Evolutionary conservation across 768 basidiomycete species (phyloP).

Genomic region (Collybia nuda): DNA sequence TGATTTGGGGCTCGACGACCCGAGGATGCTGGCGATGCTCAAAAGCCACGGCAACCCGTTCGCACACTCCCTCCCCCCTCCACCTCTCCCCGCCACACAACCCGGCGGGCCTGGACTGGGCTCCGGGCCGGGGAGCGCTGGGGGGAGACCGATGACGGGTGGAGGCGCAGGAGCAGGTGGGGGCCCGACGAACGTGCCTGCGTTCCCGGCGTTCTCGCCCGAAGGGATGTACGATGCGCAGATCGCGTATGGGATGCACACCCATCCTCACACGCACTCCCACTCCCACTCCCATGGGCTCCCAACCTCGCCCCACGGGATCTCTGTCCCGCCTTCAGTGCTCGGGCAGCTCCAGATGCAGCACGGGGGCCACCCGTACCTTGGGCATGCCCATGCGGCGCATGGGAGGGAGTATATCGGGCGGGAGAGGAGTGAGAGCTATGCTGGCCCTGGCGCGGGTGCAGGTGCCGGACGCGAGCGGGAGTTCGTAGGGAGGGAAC

Average conservation of each 20-base stretch:
- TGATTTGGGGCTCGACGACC: constrained; percentile 27
- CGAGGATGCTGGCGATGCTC: constrained; percentile 19
- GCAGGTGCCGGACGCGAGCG: too few species aligned
- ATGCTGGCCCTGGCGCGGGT: too few species aligned
- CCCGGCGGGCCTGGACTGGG: too few species aligned
- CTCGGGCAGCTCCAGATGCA: constrained; percentile 8
- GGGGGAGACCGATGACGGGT: constrained; percentile 14
- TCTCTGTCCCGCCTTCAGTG: constrained; percentile 2
- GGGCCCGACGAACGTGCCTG: constrained; percentile 21
- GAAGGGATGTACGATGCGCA: too few species aligned
- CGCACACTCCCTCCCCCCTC: constrained; percentile 10
- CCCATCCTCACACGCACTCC: too few species aligned
- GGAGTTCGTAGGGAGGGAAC: too few species aligned
- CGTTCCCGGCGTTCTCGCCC: constrained; percentile 15
- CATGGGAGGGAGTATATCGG: background rate
- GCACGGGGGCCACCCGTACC: constrained; percentile 2
- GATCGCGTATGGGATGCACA: too few species aligned
- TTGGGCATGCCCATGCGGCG: constrained; percentile 6
- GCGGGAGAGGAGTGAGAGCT: constrained; percentile 2
- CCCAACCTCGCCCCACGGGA: constrained; percentile 15
- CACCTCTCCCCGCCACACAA: too few species aligned
- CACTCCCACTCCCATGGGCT: constrained; percentile 14
- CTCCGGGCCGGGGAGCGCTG: constrained; percentile 11
- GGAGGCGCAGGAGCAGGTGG: too few species aligned
- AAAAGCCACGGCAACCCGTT: constrained; percentile 18